phyloP scores from a whole-genome alignment of 768 basidiomycete genomes.

The Gymnopilus junonius region DNA sequence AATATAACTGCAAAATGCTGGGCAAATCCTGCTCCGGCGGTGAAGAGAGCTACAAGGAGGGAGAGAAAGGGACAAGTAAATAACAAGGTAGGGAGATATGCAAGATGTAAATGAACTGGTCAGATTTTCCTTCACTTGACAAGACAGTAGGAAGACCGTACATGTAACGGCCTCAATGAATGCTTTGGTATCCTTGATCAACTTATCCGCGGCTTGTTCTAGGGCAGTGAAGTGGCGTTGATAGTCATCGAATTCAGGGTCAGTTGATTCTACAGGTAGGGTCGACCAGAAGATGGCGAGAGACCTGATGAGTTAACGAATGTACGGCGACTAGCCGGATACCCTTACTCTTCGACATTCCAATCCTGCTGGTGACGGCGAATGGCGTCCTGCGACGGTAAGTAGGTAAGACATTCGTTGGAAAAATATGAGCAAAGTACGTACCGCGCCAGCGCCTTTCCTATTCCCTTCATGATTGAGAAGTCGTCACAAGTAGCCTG shows the following conservation, averaged over 20 bases:
- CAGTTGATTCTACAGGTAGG: constrained; percentile 62
- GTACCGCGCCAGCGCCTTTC: constrained; percentile 79
- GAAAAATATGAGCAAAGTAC: background rate
- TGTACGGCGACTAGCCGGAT: background rate
- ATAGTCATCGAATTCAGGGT: constrained; percentile 91
- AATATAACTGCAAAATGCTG: constrained; percentile 67
- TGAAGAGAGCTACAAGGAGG: constrained; percentile 59
- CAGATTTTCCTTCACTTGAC: constrained; percentile 2
- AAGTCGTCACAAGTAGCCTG: constrained; percentile 3
- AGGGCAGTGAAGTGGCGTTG: constrained; percentile 75
- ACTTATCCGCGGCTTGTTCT: constrained; percentile 84
- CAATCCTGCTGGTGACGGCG: constrained; percentile 83
- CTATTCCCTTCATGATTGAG: constrained; percentile 78
- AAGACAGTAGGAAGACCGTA: constrained; percentile 37
- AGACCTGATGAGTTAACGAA: background rate
- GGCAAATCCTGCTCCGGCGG: constrained; percentile 63
- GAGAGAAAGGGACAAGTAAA: background rate
- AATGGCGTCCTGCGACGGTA: constrained; percentile 76
- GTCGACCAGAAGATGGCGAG: background rate
- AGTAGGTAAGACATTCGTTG: background rate
- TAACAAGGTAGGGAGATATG: background rate
- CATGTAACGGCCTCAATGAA: constrained; percentile 85
- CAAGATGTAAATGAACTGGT: background rate
- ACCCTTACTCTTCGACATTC: constrained; percentile 88
- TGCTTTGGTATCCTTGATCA: constrained; percentile 88